Evolutionary conservation across 2,329 filamentous ascomycete genomes (phyloP), one percentile per base, ranked within the genome.

Genomic region (Aspergillus quadricinctus): DNA sequence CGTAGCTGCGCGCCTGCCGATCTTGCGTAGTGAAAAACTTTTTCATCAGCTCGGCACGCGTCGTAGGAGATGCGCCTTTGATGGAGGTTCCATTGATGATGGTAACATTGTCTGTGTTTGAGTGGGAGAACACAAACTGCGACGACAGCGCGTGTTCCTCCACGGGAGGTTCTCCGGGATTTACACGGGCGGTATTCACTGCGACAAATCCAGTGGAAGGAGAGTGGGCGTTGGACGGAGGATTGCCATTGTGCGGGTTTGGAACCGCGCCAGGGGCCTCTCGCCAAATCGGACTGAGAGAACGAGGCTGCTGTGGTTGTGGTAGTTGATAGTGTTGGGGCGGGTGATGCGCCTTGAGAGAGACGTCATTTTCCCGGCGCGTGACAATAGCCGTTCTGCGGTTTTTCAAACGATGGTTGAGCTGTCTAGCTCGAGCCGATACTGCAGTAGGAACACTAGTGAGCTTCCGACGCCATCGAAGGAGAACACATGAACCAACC

Each of bases 381-480:
- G 83, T 82, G 49, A 87, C 77, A 60, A 92, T 90, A n/a, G 87
- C 88, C 53, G 83, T 84, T 66, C 86, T 87, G 51, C 89, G 85
- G 50, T 87, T 87, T 68, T 88, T 89, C 50, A 96, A 77, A 46
- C 88, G 84, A 67, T 94, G 91, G 63, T 92, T 92, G 19, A 96
- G 81, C 70, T 93, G 89, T 41, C 90, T 83, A 11, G 90, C 87
- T 61, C 86, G 80, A 49, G 85, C 86, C 60, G 87, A 86, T 11
- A 88, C 86, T 81, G 74, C 62, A 50, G 11, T 29, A 43, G 41
- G 29, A 49, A 37, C 21, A n/a, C 5, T 19, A 50, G 31, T 56
- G 41, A 55, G 31, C 31, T 37, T 37, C 31, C 14, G 31, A 49
- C 19, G 43, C 35, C 27, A 46, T 37, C 27, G 23, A 49, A 29